Percentiles rank a stretch among this genome's conserved stretches.
These are phyloP conservation scores for Dendrobium nobile DNA, from an alignment of 106 monocot species.

Conservation along the genomic window DNA sequence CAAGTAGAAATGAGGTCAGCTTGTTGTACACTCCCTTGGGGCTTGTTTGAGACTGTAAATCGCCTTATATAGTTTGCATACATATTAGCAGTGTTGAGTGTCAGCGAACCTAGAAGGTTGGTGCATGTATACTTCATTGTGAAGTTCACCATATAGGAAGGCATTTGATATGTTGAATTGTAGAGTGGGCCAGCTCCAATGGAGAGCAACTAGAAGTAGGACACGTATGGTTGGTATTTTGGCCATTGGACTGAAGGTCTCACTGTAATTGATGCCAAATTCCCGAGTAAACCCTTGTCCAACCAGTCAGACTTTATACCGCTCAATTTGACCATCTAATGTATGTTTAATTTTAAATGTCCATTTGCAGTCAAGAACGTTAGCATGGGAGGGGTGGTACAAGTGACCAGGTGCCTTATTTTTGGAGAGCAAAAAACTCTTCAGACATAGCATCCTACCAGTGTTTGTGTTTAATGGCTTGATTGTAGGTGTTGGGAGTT, in stretches of 20 bases:
- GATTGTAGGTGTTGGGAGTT: no score
- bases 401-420: no score
- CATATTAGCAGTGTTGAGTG: background rate
- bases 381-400: no score
- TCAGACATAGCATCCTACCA: no score
- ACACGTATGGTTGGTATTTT: background rate
- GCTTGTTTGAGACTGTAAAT: conserved; percentile 6
- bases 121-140: conserved; percentile 3
- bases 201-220: background rate
- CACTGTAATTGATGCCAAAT: background rate
- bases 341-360: background rate
- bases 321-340: background rate
- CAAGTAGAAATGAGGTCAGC: background rate
- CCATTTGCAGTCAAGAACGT: conserved; percentile 3
- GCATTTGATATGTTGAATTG: conserved; percentile 8
- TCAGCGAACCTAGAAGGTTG: background rate
- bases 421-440: no score
- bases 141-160: background rate
- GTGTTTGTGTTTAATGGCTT: no score
- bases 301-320: background rate
- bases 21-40: background rate
- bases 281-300: no score
- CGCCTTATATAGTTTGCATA: background rate
- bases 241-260: background rate
- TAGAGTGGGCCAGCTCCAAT: background rate